Percentiles rank a stretch among this genome's conserved stretches.
phyloP scores from a whole-genome alignment of 2,329 filamentous ascomycete species.

The Alternaria tenuissima region DNA sequence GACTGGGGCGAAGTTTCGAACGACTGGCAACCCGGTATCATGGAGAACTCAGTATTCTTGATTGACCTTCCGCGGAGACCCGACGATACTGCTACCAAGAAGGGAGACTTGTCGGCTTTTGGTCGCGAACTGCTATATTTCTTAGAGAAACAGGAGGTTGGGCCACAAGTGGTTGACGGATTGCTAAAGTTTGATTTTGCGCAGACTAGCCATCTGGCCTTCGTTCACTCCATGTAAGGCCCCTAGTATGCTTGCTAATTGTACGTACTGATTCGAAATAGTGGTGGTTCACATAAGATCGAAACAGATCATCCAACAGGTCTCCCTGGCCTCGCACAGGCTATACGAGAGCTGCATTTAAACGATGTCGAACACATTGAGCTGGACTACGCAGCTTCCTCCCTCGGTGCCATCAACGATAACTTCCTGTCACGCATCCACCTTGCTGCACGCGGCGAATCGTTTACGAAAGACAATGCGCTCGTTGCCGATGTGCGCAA shows the following conservation, averaged over 20 bases:
- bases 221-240: slow-evolving; percentile 83
- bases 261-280: slow-evolving; percentile 19
- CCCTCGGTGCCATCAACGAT: slow-evolving; percentile 77
- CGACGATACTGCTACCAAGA: slow-evolving; percentile 31
- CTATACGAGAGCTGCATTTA: slow-evolving; percentile 58
- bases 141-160: slow-evolving; percentile 70
- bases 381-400: slow-evolving; percentile 81
- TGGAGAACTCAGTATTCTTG: slow-evolving; percentile 74
- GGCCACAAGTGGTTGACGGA: slow-evolving; percentile 70
- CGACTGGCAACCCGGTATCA: slow-evolving; percentile 45
- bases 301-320: slow-evolving; percentile 65
- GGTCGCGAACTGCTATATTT: slow-evolving; percentile 76
- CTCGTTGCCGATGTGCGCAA: slow-evolving; percentile 19
- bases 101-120: slow-evolving; percentile 63
- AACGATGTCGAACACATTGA: slow-evolving; percentile 60
- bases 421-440: slow-evolving; percentile 70
- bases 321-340: slow-evolving; percentile 74
- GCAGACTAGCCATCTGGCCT: slow-evolving; percentile 73
- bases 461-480: slow-evolving; percentile 6
- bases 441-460: slow-evolving; percentile 61
- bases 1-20: slow-evolving; percentile 87
- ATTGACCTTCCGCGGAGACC: slow-evolving; percentile 80
- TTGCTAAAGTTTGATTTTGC: slow-evolving; percentile 83
- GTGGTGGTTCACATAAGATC: slow-evolving; percentile 46
- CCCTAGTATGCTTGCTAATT: background rate